Conservation (phyloP, 306 rosid species). For the Mimosa bimucronata region DNA sequence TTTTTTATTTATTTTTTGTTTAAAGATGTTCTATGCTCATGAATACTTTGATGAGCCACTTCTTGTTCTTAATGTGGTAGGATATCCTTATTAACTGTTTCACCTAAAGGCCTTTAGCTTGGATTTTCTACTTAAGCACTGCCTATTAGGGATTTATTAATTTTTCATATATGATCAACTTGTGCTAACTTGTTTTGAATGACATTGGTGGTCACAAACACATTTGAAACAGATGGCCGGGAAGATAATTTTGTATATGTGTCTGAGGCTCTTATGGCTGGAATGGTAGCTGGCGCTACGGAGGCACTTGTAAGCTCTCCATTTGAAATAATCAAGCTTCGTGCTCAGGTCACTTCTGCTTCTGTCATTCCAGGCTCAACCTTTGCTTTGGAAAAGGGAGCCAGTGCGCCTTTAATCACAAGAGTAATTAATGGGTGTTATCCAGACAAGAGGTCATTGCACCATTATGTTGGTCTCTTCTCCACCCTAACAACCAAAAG, state of each 20-base stretch:
- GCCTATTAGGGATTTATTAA: neutral
- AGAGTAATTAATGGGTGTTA: constrained; percentile 63
- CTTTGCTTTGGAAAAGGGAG: constrained; percentile 54
- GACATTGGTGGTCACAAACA: constrained; percentile 37
- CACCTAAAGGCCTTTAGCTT: constrained; percentile 1
- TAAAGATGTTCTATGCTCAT: neutral
- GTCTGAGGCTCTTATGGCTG: constrained; percentile 83
- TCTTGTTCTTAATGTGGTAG: neutral
- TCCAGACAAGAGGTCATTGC: constrained; percentile 73
- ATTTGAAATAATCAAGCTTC: constrained; percentile 83
- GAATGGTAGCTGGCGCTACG: constrained; percentile 70
- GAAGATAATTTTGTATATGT: constrained; percentile 59
- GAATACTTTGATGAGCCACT: neutral
- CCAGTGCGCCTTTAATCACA: constrained; percentile 57
- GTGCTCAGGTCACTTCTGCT: constrained; percentile 78
- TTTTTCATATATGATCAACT: constrained; percentile 2
- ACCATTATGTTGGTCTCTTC: constrained; percentile 62
- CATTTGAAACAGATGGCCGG: constrained; percentile 72
- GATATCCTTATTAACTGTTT: constrained; percentile 3
- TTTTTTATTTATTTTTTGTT: too few relatives aligned
- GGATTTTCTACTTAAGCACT: neutral
- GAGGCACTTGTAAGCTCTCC: constrained; percentile 83
- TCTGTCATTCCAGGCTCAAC: constrained; percentile 48
- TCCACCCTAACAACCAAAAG: constrained; percentile 76
- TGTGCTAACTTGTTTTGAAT: constrained; percentile 16